These are phyloP conservation scores for Aureobasidium sp. DNA, from an alignment of 2,329 filamentous ascomycete genomes.

Conservation along the genomic window DNA sequence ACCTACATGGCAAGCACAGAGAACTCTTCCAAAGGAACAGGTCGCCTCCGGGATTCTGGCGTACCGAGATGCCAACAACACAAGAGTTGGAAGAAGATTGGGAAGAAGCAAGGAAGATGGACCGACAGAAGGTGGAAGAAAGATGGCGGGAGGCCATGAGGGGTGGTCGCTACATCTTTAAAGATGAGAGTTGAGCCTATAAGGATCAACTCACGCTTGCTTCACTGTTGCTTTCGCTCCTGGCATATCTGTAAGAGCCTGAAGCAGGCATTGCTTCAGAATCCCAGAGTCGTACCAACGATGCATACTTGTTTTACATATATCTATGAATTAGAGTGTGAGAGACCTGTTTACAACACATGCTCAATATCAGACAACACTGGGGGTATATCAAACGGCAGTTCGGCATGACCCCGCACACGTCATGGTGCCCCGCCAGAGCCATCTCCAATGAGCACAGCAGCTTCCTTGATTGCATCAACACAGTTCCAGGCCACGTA, in stretches of 20 bases:
- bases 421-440: conserved; percentile 4
- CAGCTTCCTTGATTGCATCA: conserved; percentile 9
- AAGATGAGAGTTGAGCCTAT: conserved; percentile 53
- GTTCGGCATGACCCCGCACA: neutral
- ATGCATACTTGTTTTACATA: neutral
- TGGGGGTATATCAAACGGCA: conserved; percentile 3
- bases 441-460: neutral
- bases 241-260: neutral
- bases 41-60: conserved; percentile 86
- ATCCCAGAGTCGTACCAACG: too few relatives aligned
- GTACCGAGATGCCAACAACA: conserved; percentile 79
- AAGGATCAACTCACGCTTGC: neutral
- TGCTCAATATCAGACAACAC: neutral
- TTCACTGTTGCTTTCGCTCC: neutral
- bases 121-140: conserved; percentile 60
- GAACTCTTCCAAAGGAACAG: conserved; percentile 62
- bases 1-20: conserved; percentile 69
- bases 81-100: conserved; percentile 67
- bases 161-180: conserved; percentile 72
- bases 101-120: conserved; percentile 56
- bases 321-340: neutral
- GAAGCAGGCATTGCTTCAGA: neutral
- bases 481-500: neutral
- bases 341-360: too few relatives aligned
- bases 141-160: conserved; percentile 77